Evolutionary conservation across 2,329 filamentous ascomycete genomes (phyloP).

Genomic region (Chaetomium sp.): DNA sequence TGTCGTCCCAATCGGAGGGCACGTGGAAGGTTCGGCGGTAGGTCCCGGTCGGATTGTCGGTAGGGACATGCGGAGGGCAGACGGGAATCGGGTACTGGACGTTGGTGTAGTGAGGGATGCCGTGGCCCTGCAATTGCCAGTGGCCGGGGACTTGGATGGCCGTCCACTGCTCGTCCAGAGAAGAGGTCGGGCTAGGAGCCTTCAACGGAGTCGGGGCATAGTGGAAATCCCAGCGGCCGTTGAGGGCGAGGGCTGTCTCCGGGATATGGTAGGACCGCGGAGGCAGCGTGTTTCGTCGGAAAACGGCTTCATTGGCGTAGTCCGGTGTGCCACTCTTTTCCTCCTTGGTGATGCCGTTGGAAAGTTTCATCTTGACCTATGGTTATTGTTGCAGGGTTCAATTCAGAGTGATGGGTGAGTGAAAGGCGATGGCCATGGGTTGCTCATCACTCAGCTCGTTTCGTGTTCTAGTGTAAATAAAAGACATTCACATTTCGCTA

Average conservation of each 20-base stretch:
- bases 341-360: conserved; percentile 40
- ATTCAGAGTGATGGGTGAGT: not conserved
- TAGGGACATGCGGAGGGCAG: conserved; percentile 63
- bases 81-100: conserved; percentile 67
- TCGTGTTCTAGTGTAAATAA: not conserved
- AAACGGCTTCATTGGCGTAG: conserved; percentile 54
- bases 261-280: conserved; percentile 57
- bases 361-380: not conserved
- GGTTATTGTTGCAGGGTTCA: not conserved
- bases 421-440: not conserved
- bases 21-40: conserved; percentile 61
- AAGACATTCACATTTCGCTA: not conserved
- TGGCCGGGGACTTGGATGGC: conserved; percentile 64
- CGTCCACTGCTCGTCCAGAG: conserved; percentile 43
- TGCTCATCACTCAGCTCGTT: not conserved
- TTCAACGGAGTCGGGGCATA: conserved; percentile 50
- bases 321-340: conserved; percentile 46
- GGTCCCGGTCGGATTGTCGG: conserved; percentile 65
- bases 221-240: conserved; percentile 61
- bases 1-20: conserved; percentile 49
- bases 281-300: conserved; percentile 56
- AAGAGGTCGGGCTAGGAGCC: conserved; percentile 45
- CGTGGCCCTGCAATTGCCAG: conserved; percentile 72
- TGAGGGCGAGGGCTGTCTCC: conserved; percentile 52
- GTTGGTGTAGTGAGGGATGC: conserved; percentile 69